These are phyloP conservation scores for Pleurotus tuoliensis DNA, from an alignment of 768 basidiomycete species.

Conservation along the genomic window DNA sequence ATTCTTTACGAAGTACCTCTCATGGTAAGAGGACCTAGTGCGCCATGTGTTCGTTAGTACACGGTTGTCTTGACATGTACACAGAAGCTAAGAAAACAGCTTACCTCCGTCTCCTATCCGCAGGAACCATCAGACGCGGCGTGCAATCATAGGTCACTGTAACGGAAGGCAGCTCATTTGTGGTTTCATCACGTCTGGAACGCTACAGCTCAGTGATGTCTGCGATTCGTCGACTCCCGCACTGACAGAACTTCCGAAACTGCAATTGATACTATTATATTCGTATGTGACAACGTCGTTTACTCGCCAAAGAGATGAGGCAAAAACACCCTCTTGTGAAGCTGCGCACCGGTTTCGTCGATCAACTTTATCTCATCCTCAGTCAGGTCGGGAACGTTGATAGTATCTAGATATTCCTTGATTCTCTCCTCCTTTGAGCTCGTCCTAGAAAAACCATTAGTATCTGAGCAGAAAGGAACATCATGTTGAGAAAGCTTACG, in stretches of 20 bases:
- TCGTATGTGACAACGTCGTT: not conserved
- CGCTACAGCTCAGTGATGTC: too few relatives aligned
- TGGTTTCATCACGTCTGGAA: too few relatives aligned
- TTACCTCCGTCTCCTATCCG: conserved; percentile 3
- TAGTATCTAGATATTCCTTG: conserved; percentile 37
- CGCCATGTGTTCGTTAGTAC: conserved; percentile 4
- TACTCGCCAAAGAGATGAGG: conserved; percentile 31
- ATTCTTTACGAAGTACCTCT: not conserved
- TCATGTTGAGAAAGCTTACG: conserved; percentile 34
- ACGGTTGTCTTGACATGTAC: not conserved
- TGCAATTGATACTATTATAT: too few relatives aligned
- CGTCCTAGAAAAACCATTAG: conserved; percentile 29
- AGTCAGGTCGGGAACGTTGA: conserved; percentile 48
- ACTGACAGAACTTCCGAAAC: too few relatives aligned
- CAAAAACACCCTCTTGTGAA: conserved; percentile 43
- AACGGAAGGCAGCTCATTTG: not conserved
- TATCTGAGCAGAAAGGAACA: not conserved
- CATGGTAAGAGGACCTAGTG: not conserved
- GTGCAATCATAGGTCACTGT: not conserved
- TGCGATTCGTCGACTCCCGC: too few relatives aligned
- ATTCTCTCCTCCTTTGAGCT: conserved; percentile 45
- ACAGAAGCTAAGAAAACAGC: conserved; percentile 2
- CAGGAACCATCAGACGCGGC: not conserved
- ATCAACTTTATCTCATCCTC: conserved; percentile 57
- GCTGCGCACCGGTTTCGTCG: conserved; percentile 48